Percentiles rank a stretch among this genome's conserved stretches.
These are phyloP conservation scores for Pezicula carpinea DNA, from an alignment of 2,329 filamentous ascomycete species.

Conservation along the genomic window DNA sequence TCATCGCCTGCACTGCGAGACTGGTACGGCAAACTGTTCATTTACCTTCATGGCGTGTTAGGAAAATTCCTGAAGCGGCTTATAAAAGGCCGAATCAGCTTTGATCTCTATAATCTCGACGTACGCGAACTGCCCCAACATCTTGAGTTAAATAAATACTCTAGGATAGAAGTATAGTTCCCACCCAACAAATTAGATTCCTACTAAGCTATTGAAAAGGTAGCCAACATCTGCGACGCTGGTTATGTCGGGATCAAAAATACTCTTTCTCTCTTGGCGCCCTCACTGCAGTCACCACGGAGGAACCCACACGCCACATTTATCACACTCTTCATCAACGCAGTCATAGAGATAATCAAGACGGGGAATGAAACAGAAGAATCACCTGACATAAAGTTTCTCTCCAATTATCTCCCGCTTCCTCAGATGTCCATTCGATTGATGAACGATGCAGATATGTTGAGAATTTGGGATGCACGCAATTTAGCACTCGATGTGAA, in stretches of 20 bases:
- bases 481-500: slow-evolving; percentile 9
- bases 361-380: background rate
- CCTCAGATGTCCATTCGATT: background rate
- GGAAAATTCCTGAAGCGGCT: slow-evolving; percentile 27
- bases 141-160: slow-evolving; percentile 21
- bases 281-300: slow-evolving; percentile 27
- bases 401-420: slow-evolving; percentile 11
- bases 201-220: slow-evolving; percentile 18
- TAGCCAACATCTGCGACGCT: slow-evolving; percentile 35
- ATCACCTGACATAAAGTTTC: background rate
- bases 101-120: slow-evolving; percentile 27
- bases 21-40: slow-evolving; percentile 34
- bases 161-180: slow-evolving; percentile 34
- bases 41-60: slow-evolving; percentile 28
- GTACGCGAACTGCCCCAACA: slow-evolving; percentile 19
- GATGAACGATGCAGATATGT: slow-evolving; percentile 1
- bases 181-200: background rate
- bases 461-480: slow-evolving; percentile 1
- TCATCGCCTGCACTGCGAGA: slow-evolving; percentile 28
- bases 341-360: slow-evolving; percentile 17
- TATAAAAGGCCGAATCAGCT: slow-evolving; percentile 13
- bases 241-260: slow-evolving; percentile 28
- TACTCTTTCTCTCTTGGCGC: slow-evolving; percentile 25
- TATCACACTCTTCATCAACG: slow-evolving; percentile 36
- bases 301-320: slow-evolving; percentile 36